phyloP scores from a whole-genome alignment of 257 asterid species.

The Plectranthus barbatus region DNA sequence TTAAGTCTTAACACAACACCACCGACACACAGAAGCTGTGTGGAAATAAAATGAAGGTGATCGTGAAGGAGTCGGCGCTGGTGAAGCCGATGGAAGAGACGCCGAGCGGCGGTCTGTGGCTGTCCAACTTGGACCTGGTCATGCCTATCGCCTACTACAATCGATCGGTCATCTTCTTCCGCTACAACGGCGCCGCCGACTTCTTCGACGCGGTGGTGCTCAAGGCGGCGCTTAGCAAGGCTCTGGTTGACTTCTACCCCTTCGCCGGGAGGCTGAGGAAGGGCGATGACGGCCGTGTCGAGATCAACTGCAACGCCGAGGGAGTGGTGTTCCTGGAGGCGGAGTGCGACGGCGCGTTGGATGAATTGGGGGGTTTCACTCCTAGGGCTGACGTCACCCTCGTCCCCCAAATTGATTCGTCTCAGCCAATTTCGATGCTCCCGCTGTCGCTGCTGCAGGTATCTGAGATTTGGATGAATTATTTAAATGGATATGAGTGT shows the following conservation, averaged over 20 bases:
- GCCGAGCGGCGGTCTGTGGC: conserved; percentile 40
- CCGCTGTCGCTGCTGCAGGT: not conserved
- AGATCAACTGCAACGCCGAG: not conserved
- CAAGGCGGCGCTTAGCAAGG: not conserved
- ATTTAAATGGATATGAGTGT: too few species aligned
- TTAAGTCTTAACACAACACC: too few species aligned
- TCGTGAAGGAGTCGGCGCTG: conserved; percentile 20
- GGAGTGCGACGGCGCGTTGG: not conserved
- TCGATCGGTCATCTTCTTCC: not conserved
- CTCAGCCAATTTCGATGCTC: not conserved
- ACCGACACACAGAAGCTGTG: too few species aligned
- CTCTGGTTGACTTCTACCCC: not conserved
- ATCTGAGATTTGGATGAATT: too few species aligned
- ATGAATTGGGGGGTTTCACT: not conserved
- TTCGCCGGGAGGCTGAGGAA: not conserved
- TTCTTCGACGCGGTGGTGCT: not conserved
- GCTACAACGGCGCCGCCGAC: not conserved
- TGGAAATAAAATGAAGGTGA: conserved; percentile 8
- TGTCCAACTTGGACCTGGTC: not conserved
- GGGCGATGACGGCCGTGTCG: not conserved
- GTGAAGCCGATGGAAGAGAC: conserved; percentile 34
- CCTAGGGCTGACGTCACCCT: not conserved
- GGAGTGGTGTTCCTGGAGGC: not conserved
- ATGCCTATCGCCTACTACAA: not conserved
- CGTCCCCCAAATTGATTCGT: not conserved